These are phyloP conservation scores for Neonectria punicea DNA, from an alignment of 2,329 filamentous ascomycete genomes.

Conservation along the genomic window DNA sequence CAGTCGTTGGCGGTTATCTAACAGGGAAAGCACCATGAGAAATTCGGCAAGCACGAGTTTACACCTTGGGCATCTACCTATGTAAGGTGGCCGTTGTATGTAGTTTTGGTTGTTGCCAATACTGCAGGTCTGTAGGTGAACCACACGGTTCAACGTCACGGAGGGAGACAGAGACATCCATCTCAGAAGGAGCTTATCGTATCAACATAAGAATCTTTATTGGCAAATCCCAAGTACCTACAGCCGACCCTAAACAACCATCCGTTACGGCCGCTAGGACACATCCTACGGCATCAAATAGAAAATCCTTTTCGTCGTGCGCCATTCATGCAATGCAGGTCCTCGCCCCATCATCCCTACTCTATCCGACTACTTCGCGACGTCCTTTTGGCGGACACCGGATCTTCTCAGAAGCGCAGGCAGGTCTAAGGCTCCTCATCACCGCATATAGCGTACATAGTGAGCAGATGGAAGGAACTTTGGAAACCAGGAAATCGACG, in stretches of 20 bases:
- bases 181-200: neutral
- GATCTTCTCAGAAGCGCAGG: slow-evolving; percentile 46
- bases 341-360: slow-evolving; percentile 60
- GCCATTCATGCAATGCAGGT: slow-evolving; percentile 63
- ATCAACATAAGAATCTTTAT: slow-evolving; percentile 33
- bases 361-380: slow-evolving; percentile 39
- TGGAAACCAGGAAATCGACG: slow-evolving; percentile 23
- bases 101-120: neutral
- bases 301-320: slow-evolving; percentile 53
- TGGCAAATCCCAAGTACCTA: slow-evolving; percentile 37
- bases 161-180: neutral
- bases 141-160: neutral
- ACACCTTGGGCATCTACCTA: too few relatives aligned
- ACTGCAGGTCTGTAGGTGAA: neutral
- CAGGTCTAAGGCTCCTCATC: slow-evolving; percentile 60
- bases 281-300: slow-evolving; percentile 32
- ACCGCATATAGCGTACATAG: slow-evolving; percentile 48
- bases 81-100: neutral
- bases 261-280: slow-evolving; percentile 25
- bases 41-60: neutral
- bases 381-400: slow-evolving; percentile 24
- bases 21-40: neutral
- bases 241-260: slow-evolving; percentile 29
- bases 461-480: slow-evolving; percentile 34
- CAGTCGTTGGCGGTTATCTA: neutral